Evolutionary conservation across 192 early-diverging fungal genomes (phyloP).

Genomic region (Gamsiella multidivaricata): DNA sequence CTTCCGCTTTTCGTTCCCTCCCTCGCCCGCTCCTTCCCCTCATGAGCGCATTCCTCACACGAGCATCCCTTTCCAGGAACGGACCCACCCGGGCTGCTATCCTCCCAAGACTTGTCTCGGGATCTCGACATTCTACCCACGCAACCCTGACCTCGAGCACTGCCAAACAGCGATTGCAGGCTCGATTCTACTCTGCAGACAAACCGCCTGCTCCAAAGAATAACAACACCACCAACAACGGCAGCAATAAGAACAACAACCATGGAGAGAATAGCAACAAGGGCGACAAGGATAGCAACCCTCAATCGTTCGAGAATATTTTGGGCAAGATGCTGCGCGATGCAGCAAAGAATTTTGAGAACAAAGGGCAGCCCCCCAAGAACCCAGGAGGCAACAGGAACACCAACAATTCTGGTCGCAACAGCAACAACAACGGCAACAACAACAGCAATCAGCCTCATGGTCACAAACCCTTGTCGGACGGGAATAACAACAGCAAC

Average conservation of each 20-base stretch:
- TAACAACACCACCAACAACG: not conserved
- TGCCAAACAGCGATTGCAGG: constrained; percentile 24
- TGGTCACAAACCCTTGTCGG: constrained; percentile 23
- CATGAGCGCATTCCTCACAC: constrained; percentile 44
- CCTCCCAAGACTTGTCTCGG: constrained; percentile 19
- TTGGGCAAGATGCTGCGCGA: constrained; percentile 63
- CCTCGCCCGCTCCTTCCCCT: not conserved
- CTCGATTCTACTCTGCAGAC: constrained; percentile 36
- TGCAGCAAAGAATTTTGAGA: constrained; percentile 38
- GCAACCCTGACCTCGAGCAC: not conserved
- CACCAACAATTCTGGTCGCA: constrained; percentile 23
- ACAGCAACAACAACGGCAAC: constrained; percentile 22
- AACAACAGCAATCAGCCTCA: constrained; percentile 39
- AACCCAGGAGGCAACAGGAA: constrained; percentile 47
- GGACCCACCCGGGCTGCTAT: constrained; percentile 11
- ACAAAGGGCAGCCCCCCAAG: constrained; percentile 32
- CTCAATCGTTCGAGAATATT: constrained; percentile 80
- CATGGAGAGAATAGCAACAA: constrained; percentile 15
- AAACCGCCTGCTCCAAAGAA: constrained; percentile 24
- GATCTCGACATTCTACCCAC: not conserved
- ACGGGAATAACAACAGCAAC: constrained; percentile 13
- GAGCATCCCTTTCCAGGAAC: constrained; percentile 29
- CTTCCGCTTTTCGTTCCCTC: not conserved
- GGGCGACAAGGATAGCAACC: constrained; percentile 50
- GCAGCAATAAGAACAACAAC: constrained; percentile 20